Base-by-base conservation (phyloP, 2,329 filamentous ascomycete species). In the Cordyceps javanica region DNA sequence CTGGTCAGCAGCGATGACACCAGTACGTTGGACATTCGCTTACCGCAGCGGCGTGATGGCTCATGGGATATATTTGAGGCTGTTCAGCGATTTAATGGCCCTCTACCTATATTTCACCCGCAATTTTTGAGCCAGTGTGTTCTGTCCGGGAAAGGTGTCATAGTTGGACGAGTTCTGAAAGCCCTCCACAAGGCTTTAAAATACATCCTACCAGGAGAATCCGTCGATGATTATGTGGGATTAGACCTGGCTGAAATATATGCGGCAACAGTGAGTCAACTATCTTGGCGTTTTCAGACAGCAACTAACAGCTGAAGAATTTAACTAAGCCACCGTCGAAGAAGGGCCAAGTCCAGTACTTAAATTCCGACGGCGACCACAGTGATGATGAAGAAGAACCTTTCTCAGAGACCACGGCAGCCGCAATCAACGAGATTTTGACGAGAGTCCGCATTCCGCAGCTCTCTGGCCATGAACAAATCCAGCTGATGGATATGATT, bases 61-160 rank as follows among this genome's bases (percentile, higher is more conserved):
- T 77, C 76, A 1, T 81, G 84, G 68, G 87, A 94, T 67, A 75
- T 96, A 5, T 96, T 95, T 63, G 85, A 92, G 39, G 82, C 91
- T 9, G 89, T 95, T 11, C 88, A 89, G 63, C 80, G 89, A 60
- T 78, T 97, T 50, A 97, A 97, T 66, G 90, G 91, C 0, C 89
- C 92, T 2, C 75, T 97, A 7, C 91, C 94, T 0, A 80, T 95
- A 2, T 99, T 96, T 65, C 93, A 99, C 66, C 94, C 94, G 0
- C 91, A 96, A 66, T 90, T 96, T 59, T 73, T 97, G 26, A 88
- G 89, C 54, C 90, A 97, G 69, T 93, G 89, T 65, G 90, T 96
- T 38, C 77, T 96, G 26, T 82, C 86, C 21, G 93, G 92, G 1
- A 96, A 96, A 68, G 80, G 81, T 34, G 69, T 73, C 3, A 71